Percentiles rank a stretch among this genome's conserved stretches.
phyloP scores from a whole-genome alignment of 2,329 filamentous ascomycete species.

The Cordyceps militaris region DNA sequence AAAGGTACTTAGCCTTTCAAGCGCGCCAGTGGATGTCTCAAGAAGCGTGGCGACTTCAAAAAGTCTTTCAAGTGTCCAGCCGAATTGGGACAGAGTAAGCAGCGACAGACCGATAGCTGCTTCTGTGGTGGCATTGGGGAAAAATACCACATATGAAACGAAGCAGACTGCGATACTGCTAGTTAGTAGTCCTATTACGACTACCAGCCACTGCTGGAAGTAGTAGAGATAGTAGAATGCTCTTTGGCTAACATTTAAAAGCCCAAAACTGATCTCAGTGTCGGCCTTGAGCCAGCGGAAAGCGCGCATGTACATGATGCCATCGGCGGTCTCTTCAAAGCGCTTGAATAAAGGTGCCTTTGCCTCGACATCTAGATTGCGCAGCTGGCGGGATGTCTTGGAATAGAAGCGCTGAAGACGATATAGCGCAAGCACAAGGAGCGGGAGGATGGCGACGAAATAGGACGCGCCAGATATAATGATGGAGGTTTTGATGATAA shows the following conservation, averaged over 20 bases:
- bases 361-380: slow-evolving; percentile 24
- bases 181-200: slow-evolving; percentile 40
- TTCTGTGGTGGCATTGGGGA: background rate
- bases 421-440: slow-evolving; percentile 20
- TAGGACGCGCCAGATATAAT: slow-evolving; percentile 2
- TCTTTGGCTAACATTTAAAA: slow-evolving; percentile 28
- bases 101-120: slow-evolving; percentile 3
- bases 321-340: slow-evolving; percentile 22
- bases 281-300: slow-evolving; percentile 24
- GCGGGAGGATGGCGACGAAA: slow-evolving; percentile 34
- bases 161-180: slow-evolving; percentile 39
- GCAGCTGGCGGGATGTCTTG: slow-evolving; percentile 25
- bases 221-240: slow-evolving; percentile 36
- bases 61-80: background rate
- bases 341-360: slow-evolving; percentile 24
- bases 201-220: slow-evolving; percentile 42
- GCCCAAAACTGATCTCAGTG: slow-evolving; percentile 15
- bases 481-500: slow-evolving; percentile 1
- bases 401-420: slow-evolving; percentile 26
- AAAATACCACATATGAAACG: slow-evolving; percentile 30
- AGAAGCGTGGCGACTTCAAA: slow-evolving; percentile 3
- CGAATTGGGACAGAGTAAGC: background rate
- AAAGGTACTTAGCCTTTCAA: slow-evolving; percentile 1
- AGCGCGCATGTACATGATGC: slow-evolving; percentile 27
- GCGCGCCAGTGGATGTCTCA: background rate